Base-by-base conservation (phyloP, 2,329 filamentous ascomycete genomes). In the Alternaria angustiovoidea region DNA sequence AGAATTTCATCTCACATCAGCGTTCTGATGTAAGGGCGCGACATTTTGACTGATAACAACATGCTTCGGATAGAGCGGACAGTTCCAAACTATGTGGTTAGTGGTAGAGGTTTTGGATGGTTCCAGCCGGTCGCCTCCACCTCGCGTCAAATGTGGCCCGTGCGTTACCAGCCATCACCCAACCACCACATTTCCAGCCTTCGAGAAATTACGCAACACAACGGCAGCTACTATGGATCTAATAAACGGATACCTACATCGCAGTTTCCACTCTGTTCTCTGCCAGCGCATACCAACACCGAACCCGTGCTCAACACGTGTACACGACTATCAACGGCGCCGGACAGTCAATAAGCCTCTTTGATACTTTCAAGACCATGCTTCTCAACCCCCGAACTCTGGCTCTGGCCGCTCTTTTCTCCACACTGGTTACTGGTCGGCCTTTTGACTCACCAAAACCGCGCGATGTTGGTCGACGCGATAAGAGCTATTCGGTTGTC, bases 401-500 rank as follows among this genome's bases (percentile, higher is more conserved):
- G 18, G 54, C 68, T 24, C 41, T 76, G 34, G 57, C 67, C 16
- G 52, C 70, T 9, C 58, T 74, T 20, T 54, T 71, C 30, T 70
- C 71, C n/a, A 65, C 62, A 16, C 32, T 77, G 16, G 59, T 54
- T 26, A 60, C 55, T 53, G 71, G 60, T n/a, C 59, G 73, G 30
- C 76, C 76, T 2, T 61, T 78, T 18, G 70, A 75, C 14, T 59
- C 62, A 51, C 30, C 43, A 5, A 61, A 64, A 39, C 57, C 60
- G 28, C 62, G 55, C 28, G 41, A 69, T 16, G 22, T 73, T 30
- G 64, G 58, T 28, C 65, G 66, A 26, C 73, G 74, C 12, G 65
- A 68, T 32, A 78, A 75, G 58, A 75, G 71, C 32, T 80, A 79
- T 55, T 69, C 74, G 4, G 68, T 80, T n/a, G 75, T 80, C 64